These are phyloP conservation scores for Curvularia eragrostidis DNA, from an alignment of 2,329 filamentous ascomycete species.

Conservation along the genomic window DNA sequence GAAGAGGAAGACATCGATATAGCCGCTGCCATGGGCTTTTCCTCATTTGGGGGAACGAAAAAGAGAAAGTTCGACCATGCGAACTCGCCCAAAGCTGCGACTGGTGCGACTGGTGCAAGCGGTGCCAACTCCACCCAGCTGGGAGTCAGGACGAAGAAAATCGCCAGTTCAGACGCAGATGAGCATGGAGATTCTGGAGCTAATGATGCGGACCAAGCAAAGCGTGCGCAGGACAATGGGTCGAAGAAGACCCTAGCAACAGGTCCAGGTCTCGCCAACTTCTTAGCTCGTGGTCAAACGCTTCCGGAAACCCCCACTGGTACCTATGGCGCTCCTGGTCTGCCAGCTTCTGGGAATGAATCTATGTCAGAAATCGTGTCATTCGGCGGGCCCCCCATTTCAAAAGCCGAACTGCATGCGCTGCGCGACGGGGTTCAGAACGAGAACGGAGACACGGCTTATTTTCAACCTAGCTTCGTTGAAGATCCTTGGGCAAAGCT, in stretches of 20 bases:
- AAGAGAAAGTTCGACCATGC: constrained; percentile 71
- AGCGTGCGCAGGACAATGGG: constrained; percentile 7
- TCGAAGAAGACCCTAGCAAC: constrained; percentile 22
- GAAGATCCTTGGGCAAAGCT: constrained; percentile 71
- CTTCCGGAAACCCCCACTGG: constrained; percentile 30
- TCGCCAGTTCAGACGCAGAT: constrained; percentile 5
- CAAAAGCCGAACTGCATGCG: constrained; percentile 43
- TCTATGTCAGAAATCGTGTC: constrained; percentile 29
- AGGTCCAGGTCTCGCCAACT: constrained; percentile 39
- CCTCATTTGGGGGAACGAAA: constrained; percentile 71
- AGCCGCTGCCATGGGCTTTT: constrained; percentile 75
- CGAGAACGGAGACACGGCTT: constrained; percentile 67
- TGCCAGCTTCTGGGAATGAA: constrained; percentile 3
- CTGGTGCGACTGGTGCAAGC: constrained; percentile 27
- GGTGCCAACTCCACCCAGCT: constrained; percentile 47
- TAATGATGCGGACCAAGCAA: not conserved
- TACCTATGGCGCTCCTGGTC: not conserved
- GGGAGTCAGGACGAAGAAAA: constrained; percentile 46
- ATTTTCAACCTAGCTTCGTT: constrained; percentile 73
- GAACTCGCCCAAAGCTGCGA: constrained; percentile 56
- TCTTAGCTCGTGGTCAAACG: constrained; percentile 39
- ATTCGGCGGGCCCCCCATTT: constrained; percentile 39
- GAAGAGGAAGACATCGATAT: constrained; percentile 61
- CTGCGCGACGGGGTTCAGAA: constrained; percentile 53
- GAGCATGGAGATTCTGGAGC: not conserved